Evolutionary conservation across 257 asterid genomes (phyloP).

Genomic region (Penstemon newberryi): DNA sequence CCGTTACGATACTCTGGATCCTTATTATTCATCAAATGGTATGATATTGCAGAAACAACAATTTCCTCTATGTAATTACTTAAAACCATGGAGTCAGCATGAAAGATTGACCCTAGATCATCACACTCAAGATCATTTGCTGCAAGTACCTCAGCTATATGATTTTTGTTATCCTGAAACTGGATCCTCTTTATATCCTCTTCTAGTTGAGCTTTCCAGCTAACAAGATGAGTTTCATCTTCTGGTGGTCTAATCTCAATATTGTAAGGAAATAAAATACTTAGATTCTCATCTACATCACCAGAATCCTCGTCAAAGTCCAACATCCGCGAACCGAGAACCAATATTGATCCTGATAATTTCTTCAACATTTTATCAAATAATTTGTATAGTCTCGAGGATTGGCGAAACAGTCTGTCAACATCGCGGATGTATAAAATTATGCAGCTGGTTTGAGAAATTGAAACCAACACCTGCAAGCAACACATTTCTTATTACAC

Average conservation of each 20-base stretch:
- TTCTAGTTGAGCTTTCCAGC: constrained; percentile 91
- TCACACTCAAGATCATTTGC: constrained; percentile 92
- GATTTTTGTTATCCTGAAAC: constrained; percentile 83
- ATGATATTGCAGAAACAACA: constrained; percentile 84
- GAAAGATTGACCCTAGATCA: constrained; percentile 82
- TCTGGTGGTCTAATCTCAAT: constrained; percentile 84
- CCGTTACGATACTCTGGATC: constrained; percentile 93
- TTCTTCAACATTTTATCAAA: constrained; percentile 74
- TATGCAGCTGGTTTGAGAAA: constrained; percentile 58
- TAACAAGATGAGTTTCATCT: constrained; percentile 68
- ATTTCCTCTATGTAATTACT: constrained; percentile 80
- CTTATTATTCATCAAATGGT: constrained; percentile 68
- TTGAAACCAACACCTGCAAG: constrained; percentile 75
- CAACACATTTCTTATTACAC: constrained; percentile 13
- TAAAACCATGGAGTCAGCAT: constrained; percentile 62
- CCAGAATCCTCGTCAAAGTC: constrained; percentile 58
- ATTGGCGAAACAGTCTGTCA: constrained; percentile 63
- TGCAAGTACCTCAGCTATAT: constrained; percentile 87
- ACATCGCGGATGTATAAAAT: constrained; percentile 88
- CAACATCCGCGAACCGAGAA: constrained; percentile 81
- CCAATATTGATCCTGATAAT: constrained; percentile 75
- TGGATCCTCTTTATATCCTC: constrained; percentile 83
- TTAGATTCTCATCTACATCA: constrained; percentile 61
- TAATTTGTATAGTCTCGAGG: constrained; percentile 60
- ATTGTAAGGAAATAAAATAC: constrained; percentile 74